Evolutionary conservation across 2,329 filamentous ascomycete genomes (phyloP).

Genomic region (Diplodia sapinea): DNA sequence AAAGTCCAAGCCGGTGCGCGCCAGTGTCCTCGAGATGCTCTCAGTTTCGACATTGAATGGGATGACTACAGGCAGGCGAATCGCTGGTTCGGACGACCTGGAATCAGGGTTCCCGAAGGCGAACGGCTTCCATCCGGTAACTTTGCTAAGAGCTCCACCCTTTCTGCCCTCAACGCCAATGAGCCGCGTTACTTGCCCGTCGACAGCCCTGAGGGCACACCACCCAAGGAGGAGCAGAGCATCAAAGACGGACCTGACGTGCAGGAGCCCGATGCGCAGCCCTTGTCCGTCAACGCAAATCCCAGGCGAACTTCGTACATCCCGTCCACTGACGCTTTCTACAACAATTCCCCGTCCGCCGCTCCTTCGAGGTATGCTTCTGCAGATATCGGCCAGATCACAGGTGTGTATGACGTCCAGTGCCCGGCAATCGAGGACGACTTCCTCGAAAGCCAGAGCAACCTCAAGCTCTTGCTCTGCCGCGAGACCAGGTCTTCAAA

Average conservation of each 20-base stretch:
- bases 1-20: background rate
- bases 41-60: slow-evolving; percentile 12
- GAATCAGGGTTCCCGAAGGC: background rate
- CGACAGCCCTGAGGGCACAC: background rate
- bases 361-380: background rate
- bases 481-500: slow-evolving; percentile 37
- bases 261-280: background rate
- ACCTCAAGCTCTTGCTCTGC: slow-evolving; percentile 48
- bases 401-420: slow-evolving; percentile 53
- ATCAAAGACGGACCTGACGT: background rate
- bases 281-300: background rate
- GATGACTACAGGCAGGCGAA: background rate
- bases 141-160: background rate
- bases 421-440: slow-evolving; percentile 41
- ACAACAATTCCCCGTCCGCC: background rate
- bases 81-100: background rate
- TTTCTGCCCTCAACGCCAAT: background rate
- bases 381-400: slow-evolving; percentile 35
- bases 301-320: background rate
- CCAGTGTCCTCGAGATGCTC: background rate
- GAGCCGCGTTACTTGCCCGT: slow-evolving; percentile 31
- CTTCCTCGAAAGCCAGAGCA: slow-evolving; percentile 8
- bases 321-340: background rate
- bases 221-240: background rate
- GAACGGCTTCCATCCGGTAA: background rate